Evolutionary conservation across 2,329 filamentous ascomycete species (phyloP).

Genomic region (Thielaviopsis musarum): DNA sequence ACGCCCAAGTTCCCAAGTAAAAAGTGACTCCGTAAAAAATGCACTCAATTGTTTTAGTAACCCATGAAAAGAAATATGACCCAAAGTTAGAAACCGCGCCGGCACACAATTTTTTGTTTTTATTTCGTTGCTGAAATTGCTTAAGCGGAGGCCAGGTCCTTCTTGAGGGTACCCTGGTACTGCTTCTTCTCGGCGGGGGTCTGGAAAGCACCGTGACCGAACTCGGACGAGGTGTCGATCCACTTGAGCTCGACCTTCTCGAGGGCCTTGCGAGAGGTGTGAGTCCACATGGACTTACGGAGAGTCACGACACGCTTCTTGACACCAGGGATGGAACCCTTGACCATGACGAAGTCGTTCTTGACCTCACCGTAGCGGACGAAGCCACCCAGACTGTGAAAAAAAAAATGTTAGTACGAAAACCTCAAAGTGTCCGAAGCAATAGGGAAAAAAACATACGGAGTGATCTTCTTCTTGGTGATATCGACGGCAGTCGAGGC

Average conservation of each 20-base stretch:
- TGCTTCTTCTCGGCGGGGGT: constrained; percentile 95
- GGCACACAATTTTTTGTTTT: constrained; percentile 12
- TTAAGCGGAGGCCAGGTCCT: constrained; percentile 52
- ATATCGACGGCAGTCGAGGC: constrained; percentile 90
- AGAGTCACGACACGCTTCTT: constrained; percentile 99
- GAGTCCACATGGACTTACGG: constrained; percentile 94
- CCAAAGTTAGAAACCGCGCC: constrained; percentile 6
- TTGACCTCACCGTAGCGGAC: constrained; percentile 98
- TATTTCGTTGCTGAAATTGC: constrained; percentile 10
- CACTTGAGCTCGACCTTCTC: constrained; percentile 99
- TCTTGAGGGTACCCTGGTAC: constrained; percentile 98
- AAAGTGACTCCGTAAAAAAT: not conserved
- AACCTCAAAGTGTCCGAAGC: not conserved
- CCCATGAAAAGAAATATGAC: constrained; percentile 5
- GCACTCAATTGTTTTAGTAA: constrained; percentile 3
- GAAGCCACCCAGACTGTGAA: constrained; percentile 80
- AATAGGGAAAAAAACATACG: constrained; percentile 49
- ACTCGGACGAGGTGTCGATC: constrained; percentile 99
- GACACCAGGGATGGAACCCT: constrained; percentile 92
- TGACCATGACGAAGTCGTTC: constrained; percentile 97
- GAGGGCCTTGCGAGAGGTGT: constrained; percentile 86
- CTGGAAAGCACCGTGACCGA: constrained; percentile 99
- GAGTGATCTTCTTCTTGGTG: constrained; percentile 98
- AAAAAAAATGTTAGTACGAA: constrained; percentile 19
- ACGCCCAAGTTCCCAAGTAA: constrained; percentile 1